Conservation (phyloP, 495 filamentous ascomycete species). For the Lasiosphaeris hirsuta region DNA sequence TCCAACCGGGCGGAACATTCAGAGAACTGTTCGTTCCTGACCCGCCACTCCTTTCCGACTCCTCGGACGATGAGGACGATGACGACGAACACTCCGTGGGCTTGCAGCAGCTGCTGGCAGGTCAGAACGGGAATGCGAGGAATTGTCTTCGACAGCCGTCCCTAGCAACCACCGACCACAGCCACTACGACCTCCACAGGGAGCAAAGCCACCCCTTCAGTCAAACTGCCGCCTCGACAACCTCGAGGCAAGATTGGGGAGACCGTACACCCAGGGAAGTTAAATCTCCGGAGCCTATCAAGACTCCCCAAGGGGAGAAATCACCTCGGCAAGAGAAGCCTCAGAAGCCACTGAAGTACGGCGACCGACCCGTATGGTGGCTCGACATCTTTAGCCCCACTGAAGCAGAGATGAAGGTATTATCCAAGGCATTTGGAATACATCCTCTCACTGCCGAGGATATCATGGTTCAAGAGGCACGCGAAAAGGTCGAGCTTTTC, state of each 20-base stretch:
- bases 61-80: conserved; percentile 61
- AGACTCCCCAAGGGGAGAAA: conserved; percentile 18
- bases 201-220: conserved; percentile 14
- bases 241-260: conserved; percentile 17
- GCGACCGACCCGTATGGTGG: conserved; percentile 92
- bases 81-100: conserved; percentile 35
- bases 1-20: conserved; percentile 80
- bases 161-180: conserved; percentile 25
- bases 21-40: conserved; percentile 72
- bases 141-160: conserved; percentile 37
- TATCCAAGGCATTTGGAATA: conserved; percentile 90
- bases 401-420: conserved; percentile 84
- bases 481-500: conserved; percentile 97
- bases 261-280: conserved; percentile 15
- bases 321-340: too few species aligned
- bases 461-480: conserved; percentile 93
- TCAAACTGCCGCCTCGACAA: conserved; percentile 1
- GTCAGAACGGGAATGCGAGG: conserved; percentile 26
- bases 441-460: conserved; percentile 94
- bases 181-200: conserved; percentile 18
- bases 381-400: conserved; percentile 88
- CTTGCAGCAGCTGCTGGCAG: conserved; percentile 22
- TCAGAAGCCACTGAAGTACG: conserved; percentile 62
- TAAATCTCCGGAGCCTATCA: conserved; percentile 25
- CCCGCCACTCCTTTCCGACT: conserved; percentile 49